A percentile compares a stretch with the other conserved stretches of the same genome.
Evolutionary conservation across 1,284 basidiomycete species (phyloP).

Genomic region (Phlebopus sp.): DNA sequence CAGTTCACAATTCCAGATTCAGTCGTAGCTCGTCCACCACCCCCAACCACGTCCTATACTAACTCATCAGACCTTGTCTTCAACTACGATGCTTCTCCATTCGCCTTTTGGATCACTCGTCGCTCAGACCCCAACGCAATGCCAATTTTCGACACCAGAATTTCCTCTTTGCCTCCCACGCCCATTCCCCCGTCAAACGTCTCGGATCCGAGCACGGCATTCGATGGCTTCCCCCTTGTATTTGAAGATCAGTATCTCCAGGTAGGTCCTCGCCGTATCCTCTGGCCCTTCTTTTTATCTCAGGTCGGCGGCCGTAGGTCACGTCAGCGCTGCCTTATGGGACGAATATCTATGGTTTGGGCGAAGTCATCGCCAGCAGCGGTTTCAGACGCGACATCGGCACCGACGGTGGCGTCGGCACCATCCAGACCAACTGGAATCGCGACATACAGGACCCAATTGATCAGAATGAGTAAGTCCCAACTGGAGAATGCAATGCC

Average conservation of each 20-base stretch:
- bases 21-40: slow-evolving; percentile 46
- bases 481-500: neutral
- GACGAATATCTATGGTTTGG: slow-evolving; percentile 74
- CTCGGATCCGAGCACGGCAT: slow-evolving; percentile 42
- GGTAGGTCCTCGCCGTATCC: slow-evolving; percentile 17
- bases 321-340: slow-evolving; percentile 55
- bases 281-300: neutral
- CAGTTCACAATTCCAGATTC: slow-evolving; percentile 70
- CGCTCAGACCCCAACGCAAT: slow-evolving; percentile 48
- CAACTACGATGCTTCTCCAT: slow-evolving; percentile 60
- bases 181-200: slow-evolving; percentile 47
- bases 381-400: slow-evolving; percentile 59
- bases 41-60: slow-evolving; percentile 31
- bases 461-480: slow-evolving; percentile 52
- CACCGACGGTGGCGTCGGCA: slow-evolving; percentile 45
- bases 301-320: slow-evolving; percentile 38
- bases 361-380: slow-evolving; percentile 63
- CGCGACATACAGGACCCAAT: slow-evolving; percentile 55
- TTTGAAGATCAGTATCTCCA: slow-evolving; percentile 70
- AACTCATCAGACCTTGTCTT: slow-evolving; percentile 54
- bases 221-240: slow-evolving; percentile 57
- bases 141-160: slow-evolving; percentile 70
- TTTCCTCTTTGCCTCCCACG: slow-evolving; percentile 47
- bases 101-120: slow-evolving; percentile 74
- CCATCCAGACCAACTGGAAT: slow-evolving; percentile 67